phyloP scores from a whole-genome alignment of 257 asterid species.

The Plantago major region DNA sequence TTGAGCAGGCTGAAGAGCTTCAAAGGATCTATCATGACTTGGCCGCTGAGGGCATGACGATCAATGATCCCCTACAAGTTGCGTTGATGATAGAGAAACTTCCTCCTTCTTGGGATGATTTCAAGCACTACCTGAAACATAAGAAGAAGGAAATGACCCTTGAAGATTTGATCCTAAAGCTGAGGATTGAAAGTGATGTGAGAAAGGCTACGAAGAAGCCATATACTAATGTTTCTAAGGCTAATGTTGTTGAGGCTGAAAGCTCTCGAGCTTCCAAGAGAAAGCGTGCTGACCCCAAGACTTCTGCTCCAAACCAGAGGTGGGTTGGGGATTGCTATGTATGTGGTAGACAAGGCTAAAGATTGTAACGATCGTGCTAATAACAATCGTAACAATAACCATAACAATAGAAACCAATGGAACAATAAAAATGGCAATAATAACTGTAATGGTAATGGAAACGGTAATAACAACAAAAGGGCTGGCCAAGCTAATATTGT shows the following conservation, averaged over 20 bases:
- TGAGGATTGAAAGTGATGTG: not conserved
- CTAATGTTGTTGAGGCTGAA: not conserved
- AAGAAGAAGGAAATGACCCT: not conserved
- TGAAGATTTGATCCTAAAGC: not conserved
- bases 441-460: not conserved
- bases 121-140: not conserved
- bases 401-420: not conserved
- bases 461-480: not conserved
- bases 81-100: not conserved
- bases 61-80: not conserved
- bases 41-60: not conserved
- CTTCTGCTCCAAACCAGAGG: not conserved
- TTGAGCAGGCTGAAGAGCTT: not conserved
- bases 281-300: not conserved
- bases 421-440: not conserved
- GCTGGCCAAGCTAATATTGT: not conserved
- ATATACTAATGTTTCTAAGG: not conserved
- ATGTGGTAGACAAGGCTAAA: not conserved
- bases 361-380: not conserved
- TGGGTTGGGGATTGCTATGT: not conserved
- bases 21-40: not conserved
- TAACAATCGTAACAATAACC: not conserved
- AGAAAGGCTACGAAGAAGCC: not conserved
- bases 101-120: not conserved
- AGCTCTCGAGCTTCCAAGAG: not conserved